phyloP scores from a whole-genome alignment of 352 stramenopile species.

The Phytopythium delawarense region DNA sequence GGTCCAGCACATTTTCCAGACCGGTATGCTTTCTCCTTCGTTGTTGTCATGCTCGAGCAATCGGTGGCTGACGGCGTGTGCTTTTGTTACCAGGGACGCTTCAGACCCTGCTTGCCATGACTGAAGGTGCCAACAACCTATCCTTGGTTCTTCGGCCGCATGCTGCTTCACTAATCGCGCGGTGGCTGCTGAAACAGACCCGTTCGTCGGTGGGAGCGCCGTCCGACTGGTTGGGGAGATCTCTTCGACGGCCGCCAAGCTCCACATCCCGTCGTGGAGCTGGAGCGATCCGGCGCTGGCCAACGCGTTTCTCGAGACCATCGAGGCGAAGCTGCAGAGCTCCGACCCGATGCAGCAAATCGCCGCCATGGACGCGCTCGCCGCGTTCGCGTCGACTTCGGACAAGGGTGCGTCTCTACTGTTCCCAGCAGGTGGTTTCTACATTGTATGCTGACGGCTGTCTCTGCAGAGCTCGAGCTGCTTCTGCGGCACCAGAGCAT shows the following conservation, averaged over 20 bases:
- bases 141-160: background rate
- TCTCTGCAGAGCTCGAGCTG: slow-evolving; percentile 50
- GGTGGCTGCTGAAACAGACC: slow-evolving; percentile 28
- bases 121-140: slow-evolving; percentile 34
- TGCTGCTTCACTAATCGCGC: background rate
- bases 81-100: slow-evolving; percentile 40
- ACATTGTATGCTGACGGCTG: background rate
- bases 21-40: slow-evolving; percentile 30
- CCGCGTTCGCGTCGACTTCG: slow-evolving; percentile 72
- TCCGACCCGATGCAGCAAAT: slow-evolving; percentile 67
- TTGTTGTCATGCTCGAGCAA: slow-evolving; percentile 7
- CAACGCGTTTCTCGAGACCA: slow-evolving; percentile 72
- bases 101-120: slow-evolving; percentile 57
- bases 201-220: slow-evolving; percentile 71
- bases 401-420: slow-evolving; percentile 36
- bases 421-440: background rate
- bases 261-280: slow-evolving; percentile 71
- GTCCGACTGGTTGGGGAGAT: slow-evolving; percentile 78
- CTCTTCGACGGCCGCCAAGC: slow-evolving; percentile 55
- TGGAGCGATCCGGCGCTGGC: slow-evolving; percentile 70
- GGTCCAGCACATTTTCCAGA: slow-evolving; percentile 73
- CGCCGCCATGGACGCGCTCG: slow-evolving; percentile 79
- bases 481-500: slow-evolving; percentile 67
- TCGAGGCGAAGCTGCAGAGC: slow-evolving; percentile 67
- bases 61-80: background rate